A percentile compares a stretch with the other conserved stretches of the same genome.
These are phyloP conservation scores for Lachancea waltii DNA, from an alignment of 805 yeast species.

Conservation along the genomic window DNA sequence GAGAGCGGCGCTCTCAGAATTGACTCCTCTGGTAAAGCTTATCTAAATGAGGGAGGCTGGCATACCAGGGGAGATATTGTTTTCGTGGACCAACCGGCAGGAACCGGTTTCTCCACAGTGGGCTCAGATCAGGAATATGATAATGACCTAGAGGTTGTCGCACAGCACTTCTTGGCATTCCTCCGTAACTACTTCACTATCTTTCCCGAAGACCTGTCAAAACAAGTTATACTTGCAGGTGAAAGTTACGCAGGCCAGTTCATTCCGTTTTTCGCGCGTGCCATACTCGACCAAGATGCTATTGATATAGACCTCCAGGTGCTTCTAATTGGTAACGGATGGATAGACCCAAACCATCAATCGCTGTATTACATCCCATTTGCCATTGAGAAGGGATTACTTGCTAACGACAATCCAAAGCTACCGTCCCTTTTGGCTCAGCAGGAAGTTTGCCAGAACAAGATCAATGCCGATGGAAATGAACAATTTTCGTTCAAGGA, in stretches of 20 bases:
- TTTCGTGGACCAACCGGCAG: conserved; percentile 91
- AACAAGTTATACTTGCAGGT: conserved; percentile 77
- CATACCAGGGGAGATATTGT: conserved; percentile 68
- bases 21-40: conserved; percentile 39
- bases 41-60: conserved; percentile 74
- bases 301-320: conserved; percentile 35
- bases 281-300: conserved; percentile 44
- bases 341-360: conserved; percentile 87
- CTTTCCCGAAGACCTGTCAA: conserved; percentile 64
- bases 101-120: conserved; percentile 80
- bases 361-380: conserved; percentile 74
- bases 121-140: conserved; percentile 36
- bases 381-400: conserved; percentile 50
- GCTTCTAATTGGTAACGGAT: conserved; percentile 82
- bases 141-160: conserved; percentile 49
- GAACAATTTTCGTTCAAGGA: conserved; percentile 29
- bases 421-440: conserved; percentile 39
- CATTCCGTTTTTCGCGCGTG: conserved; percentile 78
- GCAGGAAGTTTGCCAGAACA: conserved; percentile 57
- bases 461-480: conserved; percentile 32
- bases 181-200: conserved; percentile 55
- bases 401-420: conserved; percentile 37
- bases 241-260: conserved; percentile 98
- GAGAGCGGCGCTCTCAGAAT: conserved; percentile 87
- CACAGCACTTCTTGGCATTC: conserved; percentile 57